phyloP scores from a whole-genome alignment of 2,329 filamentous ascomycete species.

The Aspergillus brunneoviolaceus region DNA sequence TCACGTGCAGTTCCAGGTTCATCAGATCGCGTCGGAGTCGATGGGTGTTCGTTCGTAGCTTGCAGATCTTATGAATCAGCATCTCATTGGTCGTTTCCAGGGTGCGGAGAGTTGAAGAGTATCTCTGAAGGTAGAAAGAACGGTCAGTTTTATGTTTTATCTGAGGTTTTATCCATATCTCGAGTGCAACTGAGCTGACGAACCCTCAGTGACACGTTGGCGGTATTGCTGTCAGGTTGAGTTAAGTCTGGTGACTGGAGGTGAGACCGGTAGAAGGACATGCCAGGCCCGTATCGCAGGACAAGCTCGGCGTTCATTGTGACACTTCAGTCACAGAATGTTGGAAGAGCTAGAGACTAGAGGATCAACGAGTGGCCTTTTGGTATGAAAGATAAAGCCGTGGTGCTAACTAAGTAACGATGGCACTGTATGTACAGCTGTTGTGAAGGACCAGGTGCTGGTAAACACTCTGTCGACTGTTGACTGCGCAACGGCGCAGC shows the following conservation, averaged over 20 bases:
- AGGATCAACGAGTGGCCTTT: slow-evolving; percentile 12
- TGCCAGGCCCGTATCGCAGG: slow-evolving; percentile 19
- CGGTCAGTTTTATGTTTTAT: background rate
- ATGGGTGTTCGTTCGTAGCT: slow-evolving; percentile 21
- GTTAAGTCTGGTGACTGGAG: background rate
- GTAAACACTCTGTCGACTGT: background rate
- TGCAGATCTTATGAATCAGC: slow-evolving; percentile 25
- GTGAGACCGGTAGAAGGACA: slow-evolving; percentile 23
- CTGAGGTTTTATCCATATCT: background rate
- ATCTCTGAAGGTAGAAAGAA: slow-evolving; percentile 13
- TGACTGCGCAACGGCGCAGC: background rate
- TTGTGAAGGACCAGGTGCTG: background rate
- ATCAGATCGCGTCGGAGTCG: slow-evolving; percentile 28
- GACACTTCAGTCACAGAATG: background rate
- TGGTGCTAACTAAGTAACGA: slow-evolving; percentile 15
- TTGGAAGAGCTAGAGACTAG: slow-evolving; percentile 5
- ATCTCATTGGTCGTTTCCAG: slow-evolving; percentile 28
- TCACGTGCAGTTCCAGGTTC: slow-evolving; percentile 28
- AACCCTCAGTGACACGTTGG: slow-evolving; percentile 15
- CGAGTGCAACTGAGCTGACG: background rate
- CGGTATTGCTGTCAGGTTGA: background rate
- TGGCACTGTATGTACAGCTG: background rate
- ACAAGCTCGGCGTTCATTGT: slow-evolving; percentile 19
- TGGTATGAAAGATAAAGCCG: slow-evolving; percentile 14
- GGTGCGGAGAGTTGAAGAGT: slow-evolving; percentile 19